Conservation (phyloP, 305 asterid species). For the Solanum aculeatissimum region DNA sequence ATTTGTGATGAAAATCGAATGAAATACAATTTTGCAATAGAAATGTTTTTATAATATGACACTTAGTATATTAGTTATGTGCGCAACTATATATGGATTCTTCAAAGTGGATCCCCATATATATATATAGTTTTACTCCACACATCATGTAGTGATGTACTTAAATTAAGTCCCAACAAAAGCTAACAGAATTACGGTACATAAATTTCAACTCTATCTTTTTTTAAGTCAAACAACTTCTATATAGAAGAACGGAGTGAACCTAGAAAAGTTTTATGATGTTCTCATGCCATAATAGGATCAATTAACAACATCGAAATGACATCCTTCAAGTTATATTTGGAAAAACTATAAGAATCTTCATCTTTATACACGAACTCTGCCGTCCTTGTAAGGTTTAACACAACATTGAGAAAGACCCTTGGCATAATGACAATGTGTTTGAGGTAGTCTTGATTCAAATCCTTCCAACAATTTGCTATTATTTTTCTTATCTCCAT, state of each 20-base stretch:
- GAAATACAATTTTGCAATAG: not conserved
- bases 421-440: not conserved
- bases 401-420: not conserved
- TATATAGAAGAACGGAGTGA: not conserved
- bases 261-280: not conserved
- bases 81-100: no score
- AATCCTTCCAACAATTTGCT: slow-evolving; percentile 9
- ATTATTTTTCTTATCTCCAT: not conserved
- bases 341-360: not conserved
- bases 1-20: not conserved
- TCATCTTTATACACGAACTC: not conserved
- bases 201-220: not conserved
- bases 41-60: not conserved
- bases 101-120: no score
- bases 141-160: not conserved
- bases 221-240: not conserved
- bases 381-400: not conserved
- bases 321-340: not conserved
- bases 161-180: not conserved
- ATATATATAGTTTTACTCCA: no score
- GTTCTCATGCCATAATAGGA: not conserved
- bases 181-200: not conserved
- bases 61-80: not conserved
- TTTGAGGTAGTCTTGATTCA: slow-evolving; percentile 6
- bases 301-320: not conserved